Evolutionary conservation across 306 rosid genomes (phyloP).

Genomic region (Trifolium fragiferum): DNA sequence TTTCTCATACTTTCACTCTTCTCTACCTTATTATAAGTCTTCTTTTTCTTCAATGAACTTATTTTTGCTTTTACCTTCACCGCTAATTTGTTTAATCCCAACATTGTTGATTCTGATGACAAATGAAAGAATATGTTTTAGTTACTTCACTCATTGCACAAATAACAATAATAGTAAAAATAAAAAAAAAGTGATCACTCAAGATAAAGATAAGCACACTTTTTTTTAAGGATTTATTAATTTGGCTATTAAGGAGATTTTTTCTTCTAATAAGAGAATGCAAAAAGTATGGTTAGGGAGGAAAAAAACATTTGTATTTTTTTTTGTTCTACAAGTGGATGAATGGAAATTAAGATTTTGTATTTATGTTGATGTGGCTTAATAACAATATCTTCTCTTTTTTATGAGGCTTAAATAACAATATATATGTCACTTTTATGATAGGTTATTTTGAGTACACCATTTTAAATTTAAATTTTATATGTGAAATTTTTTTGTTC

Average conservation of each 20-base stretch:
- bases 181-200: not conserved
- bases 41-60: conserved; percentile 68
- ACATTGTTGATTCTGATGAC: conserved; percentile 44
- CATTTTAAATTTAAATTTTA: not conserved
- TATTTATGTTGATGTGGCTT: not conserved
- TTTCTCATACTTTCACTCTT: conserved; percentile 97
- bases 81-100: conserved; percentile 60
- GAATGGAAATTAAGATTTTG: not conserved
- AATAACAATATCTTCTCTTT: not conserved
- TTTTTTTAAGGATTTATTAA: not conserved
- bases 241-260: not conserved
- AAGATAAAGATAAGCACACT: conserved; percentile 30
- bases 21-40: conserved; percentile 76
- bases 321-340: not conserved
- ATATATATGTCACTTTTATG: not conserved
- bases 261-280: not conserved
- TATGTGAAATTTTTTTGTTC: not conserved
- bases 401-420: not conserved
- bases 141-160: not conserved
- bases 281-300: not conserved
- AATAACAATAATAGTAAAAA: not conserved
- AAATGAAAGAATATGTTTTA: not conserved
- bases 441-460: not conserved
- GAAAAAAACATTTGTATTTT: not conserved
- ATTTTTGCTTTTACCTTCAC: conserved; percentile 72